Evolutionary conservation across 2,329 filamentous ascomycete genomes (phyloP).

Genomic region (Cordyceps cicadae): DNA sequence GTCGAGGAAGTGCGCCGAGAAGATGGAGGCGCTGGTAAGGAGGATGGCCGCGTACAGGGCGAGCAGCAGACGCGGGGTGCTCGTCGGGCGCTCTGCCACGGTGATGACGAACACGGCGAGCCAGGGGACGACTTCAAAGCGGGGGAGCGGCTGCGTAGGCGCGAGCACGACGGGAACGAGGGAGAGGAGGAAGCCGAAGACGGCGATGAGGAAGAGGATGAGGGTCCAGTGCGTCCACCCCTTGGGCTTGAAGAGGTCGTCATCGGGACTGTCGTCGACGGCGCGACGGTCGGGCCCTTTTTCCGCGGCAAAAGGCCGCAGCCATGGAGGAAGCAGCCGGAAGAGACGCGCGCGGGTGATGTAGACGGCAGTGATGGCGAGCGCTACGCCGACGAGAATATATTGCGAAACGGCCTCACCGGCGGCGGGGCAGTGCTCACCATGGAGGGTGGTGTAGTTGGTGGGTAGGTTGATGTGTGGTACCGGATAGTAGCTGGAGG

Average conservation of each 20-base stretch:
- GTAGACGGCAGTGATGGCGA: conserved; percentile 24
- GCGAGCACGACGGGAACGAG: conserved; percentile 23
- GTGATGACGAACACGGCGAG: conserved; percentile 28
- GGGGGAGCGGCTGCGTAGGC: conserved; percentile 19
- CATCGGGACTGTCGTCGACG: not conserved
- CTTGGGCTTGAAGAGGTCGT: conserved; percentile 17
- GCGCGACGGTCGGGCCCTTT: conserved; percentile 14
- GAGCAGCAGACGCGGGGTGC: conserved; percentile 33
- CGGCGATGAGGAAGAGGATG: conserved; percentile 20
- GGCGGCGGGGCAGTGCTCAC: not conserved
- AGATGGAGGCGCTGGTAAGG: conserved; percentile 22
- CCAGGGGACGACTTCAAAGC: conserved; percentile 35
- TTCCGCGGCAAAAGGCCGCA: conserved; percentile 36
- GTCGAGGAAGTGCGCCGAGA: conserved; percentile 24
- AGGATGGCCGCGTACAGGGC: conserved; percentile 30
- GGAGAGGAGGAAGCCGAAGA: conserved; percentile 20
- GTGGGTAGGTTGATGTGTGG: not conserved
- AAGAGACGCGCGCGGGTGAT: conserved; percentile 19
- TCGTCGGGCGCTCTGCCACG: conserved; percentile 29
- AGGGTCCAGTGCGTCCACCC: conserved; percentile 33
- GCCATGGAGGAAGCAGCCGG: conserved; percentile 30
- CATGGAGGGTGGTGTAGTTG: not conserved
- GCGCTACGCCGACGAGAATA: conserved; percentile 18
- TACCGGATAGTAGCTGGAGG: not conserved
- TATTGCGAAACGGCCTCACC: conserved; percentile 17